phyloP scores from a whole-genome alignment of 2,329 filamentous ascomycete species.

The Aspergillus fructus region DNA sequence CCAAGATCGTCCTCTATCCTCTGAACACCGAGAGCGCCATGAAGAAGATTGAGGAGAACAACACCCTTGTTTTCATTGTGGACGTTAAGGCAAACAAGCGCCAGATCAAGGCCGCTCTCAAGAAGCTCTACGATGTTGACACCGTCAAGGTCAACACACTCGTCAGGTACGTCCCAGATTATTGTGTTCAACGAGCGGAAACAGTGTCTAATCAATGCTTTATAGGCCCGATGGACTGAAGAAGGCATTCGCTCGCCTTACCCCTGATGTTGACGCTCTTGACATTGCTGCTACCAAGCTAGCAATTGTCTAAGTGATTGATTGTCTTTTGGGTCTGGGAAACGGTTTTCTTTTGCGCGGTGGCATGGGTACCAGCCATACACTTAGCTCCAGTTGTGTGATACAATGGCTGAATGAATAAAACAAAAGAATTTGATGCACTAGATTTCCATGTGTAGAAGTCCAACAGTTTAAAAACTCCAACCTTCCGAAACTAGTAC shows the following conservation, averaged over 20 bases:
- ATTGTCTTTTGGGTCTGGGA: conserved; percentile 48
- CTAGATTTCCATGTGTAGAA: conserved; percentile 17
- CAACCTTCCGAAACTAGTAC: neutral
- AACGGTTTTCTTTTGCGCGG: conserved; percentile 41
- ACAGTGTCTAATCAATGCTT: neutral
- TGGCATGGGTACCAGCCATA: conserved; percentile 39
- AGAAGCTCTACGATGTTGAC: conserved; percentile 99
- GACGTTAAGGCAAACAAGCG: conserved; percentile 99
- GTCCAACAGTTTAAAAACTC: neutral
- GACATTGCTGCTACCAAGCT: conserved; percentile 99
- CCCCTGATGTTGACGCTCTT: conserved; percentile 93
- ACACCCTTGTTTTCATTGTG: conserved; percentile 97
- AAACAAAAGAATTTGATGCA: conserved; percentile 34
- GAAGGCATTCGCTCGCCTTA: conserved; percentile 98
- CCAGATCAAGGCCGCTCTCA: conserved; percentile 96
- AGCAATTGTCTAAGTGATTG: conserved; percentile 76
- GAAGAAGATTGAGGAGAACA: conserved; percentile 99
- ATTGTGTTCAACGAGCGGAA: neutral
- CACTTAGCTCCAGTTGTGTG: conserved; percentile 30
- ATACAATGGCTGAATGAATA: conserved; percentile 39
- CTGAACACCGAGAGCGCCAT: conserved; percentile 99
- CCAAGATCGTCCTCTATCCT: conserved; percentile 97
- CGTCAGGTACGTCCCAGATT: conserved; percentile 67
- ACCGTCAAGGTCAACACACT: conserved; percentile 99
- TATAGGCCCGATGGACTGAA: conserved; percentile 88